Percentiles rank a stretch among this genome's conserved stretches.
These are phyloP conservation scores for Pseudoperonospora humuli DNA, from an alignment of 352 stramenopile species.

Conservation along the genomic window DNA sequence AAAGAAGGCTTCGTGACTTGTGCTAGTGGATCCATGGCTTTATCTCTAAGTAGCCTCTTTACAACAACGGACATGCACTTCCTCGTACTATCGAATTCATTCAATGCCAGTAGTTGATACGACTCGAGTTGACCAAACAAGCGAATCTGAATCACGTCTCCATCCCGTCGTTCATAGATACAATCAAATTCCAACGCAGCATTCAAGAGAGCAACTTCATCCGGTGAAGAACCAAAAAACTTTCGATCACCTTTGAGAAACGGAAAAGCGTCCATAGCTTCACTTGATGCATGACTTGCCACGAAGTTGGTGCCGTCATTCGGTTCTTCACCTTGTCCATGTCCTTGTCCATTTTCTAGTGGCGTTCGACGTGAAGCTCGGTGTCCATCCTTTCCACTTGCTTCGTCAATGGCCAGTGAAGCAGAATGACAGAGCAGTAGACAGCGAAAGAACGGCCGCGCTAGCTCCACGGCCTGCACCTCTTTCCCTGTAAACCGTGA, in stretches of 20 bases:
- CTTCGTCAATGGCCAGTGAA: constrained; percentile 48
- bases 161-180: constrained; percentile 64
- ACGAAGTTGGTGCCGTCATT: too few relatives aligned
- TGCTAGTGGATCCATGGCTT: constrained; percentile 4
- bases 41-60: constrained; percentile 28
- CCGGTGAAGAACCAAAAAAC: constrained; percentile 73
- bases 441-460: constrained; percentile 72
- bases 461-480: constrained; percentile 45
- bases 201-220: constrained; percentile 76
- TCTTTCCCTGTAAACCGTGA: constrained; percentile 42
- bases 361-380: constrained; percentile 6
- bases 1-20: constrained; percentile 26
- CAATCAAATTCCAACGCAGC: constrained; percentile 78
- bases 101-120: constrained; percentile 71
- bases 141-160: constrained; percentile 66
- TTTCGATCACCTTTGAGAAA: constrained; percentile 31
- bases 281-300: constrained; percentile 15
- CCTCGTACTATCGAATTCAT: constrained; percentile 82
- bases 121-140: constrained; percentile 70
- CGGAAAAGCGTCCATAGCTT: constrained; percentile 25
- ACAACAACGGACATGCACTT: constrained; percentile 85
- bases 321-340: constrained; percentile 20
- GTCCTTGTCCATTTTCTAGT: constrained; percentile 16
- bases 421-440: constrained; percentile 76
- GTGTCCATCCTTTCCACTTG: constrained; percentile 4